phyloP scores from a whole-genome alignment of 169 alveolate genomes.

The Plasmodium gonderi region DNA sequence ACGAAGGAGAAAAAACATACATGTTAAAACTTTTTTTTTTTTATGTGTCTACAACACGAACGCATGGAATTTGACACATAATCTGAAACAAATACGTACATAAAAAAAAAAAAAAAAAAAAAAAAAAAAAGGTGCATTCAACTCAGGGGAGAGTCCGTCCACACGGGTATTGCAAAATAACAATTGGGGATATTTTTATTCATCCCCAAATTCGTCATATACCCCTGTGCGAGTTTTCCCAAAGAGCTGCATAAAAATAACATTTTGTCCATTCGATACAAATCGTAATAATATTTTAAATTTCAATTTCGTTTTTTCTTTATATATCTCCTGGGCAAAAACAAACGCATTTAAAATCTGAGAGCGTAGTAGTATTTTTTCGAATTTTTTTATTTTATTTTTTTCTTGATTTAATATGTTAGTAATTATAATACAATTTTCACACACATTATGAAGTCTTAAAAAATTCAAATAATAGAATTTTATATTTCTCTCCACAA shows the following conservation, averaged over 20 bases:
- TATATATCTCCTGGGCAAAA: slow-evolving; percentile 53
- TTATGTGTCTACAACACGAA: too few relatives aligned
- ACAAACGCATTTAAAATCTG: slow-evolving; percentile 61
- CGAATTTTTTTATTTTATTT: slow-evolving; percentile 55
- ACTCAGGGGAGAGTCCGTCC: too few relatives aligned
- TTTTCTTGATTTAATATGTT: slow-evolving; percentile 34
- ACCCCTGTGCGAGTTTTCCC: neutral
- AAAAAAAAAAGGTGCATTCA: too few relatives aligned
- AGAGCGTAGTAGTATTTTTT: slow-evolving; percentile 31
- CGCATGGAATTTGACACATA: too few relatives aligned
- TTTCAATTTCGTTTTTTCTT: slow-evolving; percentile 45
- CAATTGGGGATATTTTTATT: neutral
- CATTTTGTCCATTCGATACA: slow-evolving; percentile 64
- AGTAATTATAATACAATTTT: slow-evolving; percentile 54
- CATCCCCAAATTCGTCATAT: slow-evolving; percentile 25
- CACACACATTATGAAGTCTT: slow-evolving; percentile 3
- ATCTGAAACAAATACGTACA: too few relatives aligned
- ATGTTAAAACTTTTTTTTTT: too few relatives aligned
- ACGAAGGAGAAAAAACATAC: too few relatives aligned
- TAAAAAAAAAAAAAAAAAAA: too few relatives aligned
- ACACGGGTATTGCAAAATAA: neutral
- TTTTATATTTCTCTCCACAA: slow-evolving; percentile 11
- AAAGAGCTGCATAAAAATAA: slow-evolving; percentile 54
- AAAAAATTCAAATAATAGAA: slow-evolving; percentile 18
- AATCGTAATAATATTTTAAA: slow-evolving; percentile 34